Percentiles rank a stretch among this genome's conserved stretches.
phyloP scores from a whole-genome alignment of 352 stramenopile genomes.

The Pythium aquatile region DNA sequence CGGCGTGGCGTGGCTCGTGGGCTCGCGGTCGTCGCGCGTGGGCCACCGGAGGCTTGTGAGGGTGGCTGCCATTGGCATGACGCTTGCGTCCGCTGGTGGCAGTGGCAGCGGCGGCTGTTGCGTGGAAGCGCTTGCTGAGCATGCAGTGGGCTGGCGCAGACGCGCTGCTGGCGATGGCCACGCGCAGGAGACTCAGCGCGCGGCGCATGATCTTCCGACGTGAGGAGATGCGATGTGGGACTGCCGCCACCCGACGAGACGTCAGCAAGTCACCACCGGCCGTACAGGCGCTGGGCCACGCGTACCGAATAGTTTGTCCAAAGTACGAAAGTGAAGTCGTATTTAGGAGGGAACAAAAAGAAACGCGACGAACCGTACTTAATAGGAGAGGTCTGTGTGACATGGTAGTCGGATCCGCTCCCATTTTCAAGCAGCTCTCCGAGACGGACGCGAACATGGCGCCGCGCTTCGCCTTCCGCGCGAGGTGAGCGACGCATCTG shows the following conservation, averaged over 20 bases:
- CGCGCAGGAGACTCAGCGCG: slow-evolving; percentile 4
- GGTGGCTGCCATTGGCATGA: neutral
- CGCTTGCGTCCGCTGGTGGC: neutral
- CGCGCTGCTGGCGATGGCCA: neutral
- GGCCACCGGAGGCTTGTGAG: neutral
- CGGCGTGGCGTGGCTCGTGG: neutral
- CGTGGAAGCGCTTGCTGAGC: neutral
- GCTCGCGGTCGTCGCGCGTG: neutral
- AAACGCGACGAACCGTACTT: neutral
- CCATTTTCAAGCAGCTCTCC: neutral
- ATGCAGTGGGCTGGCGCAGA: neutral
- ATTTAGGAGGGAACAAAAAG: slow-evolving; percentile 4
- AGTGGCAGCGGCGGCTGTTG: neutral
- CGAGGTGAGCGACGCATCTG: slow-evolving; percentile 14
- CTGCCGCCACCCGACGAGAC: neutral
- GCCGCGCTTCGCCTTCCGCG: slow-evolving; percentile 26
- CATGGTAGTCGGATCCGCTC: slow-evolving; percentile 12
- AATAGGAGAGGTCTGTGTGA: neutral
- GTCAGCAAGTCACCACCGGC: neutral
- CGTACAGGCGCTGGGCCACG: neutral
- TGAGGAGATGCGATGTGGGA: neutral
- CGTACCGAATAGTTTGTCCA: neutral
- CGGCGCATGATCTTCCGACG: slow-evolving; percentile 9
- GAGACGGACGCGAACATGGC: slow-evolving; percentile 13
- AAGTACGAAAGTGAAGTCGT: slow-evolving; percentile 5